Evolutionary conservation across 306 rosid species (phyloP), one percentile per base, ranked within the genome.

Genomic region (Calophaca sinica): DNA sequence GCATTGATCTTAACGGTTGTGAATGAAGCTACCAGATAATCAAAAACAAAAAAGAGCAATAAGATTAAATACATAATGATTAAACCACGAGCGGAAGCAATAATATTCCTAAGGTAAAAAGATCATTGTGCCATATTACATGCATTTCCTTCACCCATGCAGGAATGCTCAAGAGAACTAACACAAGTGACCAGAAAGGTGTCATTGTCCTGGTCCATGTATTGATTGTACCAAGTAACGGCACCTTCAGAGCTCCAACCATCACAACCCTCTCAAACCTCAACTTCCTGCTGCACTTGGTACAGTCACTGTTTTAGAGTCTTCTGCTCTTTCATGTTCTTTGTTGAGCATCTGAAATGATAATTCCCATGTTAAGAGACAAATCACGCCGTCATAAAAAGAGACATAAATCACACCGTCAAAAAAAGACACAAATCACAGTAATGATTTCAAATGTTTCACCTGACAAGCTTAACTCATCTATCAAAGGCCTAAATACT

Each of bases 321-420:
- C 83, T 48, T 78, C 83, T 14, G 55, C 80, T 48, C 42, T 75
- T 74, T 83, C 86, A 62, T 83, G 81, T 69, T 83, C 86, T 74
- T 83, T 83, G 58, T 83, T 83, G 41, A 83, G 84, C 81, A 83
- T 74, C 87, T 83, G 73, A 39, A 80, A 63, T 66, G 69, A 60
- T 62, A 76, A 28, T 38, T 69, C 41, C 42, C 20, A 67, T 42
- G 54, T 60, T 48, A 57, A 13, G 15, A 68, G 45, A 58, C 68
- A 2, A 29, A 67, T 20, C 7, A 38, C 4, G 7, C 2, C 4
- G 7, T 5, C 7, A 38, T 38, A 5, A 38, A 36, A 45, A 13
- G 31, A 67, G 44, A 65, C 67, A 61, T 11, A 2, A 39, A 76
- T 68, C n/a, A 33, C 59, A 52, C 2, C 4, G 7, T 5, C 7